phyloP scores from a whole-genome alignment of 805 yeast genomes.

The Suhomyces pyralidae region DNA sequence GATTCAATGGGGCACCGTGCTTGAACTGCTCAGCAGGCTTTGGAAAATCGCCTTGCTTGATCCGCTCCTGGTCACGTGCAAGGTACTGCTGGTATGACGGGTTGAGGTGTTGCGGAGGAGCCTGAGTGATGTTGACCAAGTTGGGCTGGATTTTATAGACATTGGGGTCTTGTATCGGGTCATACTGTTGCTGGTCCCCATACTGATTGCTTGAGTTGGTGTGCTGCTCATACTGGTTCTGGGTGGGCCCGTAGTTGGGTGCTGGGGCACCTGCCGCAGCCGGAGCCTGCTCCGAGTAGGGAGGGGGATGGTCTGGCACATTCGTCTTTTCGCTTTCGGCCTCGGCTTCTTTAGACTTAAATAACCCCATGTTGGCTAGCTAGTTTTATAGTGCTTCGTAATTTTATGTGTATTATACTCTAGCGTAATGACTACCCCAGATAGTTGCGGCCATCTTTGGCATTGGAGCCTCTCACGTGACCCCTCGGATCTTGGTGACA shows the following conservation, averaged over 20 bases:
- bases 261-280: not conserved
- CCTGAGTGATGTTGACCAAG: conserved; percentile 34
- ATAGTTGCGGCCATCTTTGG: not conserved
- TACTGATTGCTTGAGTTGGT: not conserved
- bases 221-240: not conserved
- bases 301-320: conserved; percentile 3
- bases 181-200: not conserved
- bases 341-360: not conserved
- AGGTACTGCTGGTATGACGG: conserved; percentile 37
- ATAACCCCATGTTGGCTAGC: not conserved
- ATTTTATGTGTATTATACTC: no score
- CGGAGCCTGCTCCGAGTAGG: conserved; percentile 1
- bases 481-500: not conserved
- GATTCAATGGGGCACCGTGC: conserved; percentile 35
- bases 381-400: no score
- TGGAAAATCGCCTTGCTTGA: conserved; percentile 32
- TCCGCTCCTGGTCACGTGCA: conserved; percentile 29
- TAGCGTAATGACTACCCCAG: not conserved
- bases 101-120: conserved; percentile 34
- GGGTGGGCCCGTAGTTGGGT: not conserved
- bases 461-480: not conserved
- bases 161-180: conserved; percentile 16
- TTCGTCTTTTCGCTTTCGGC: not conserved
- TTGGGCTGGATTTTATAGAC: conserved; percentile 31
- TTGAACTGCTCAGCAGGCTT: conserved; percentile 22